These are phyloP conservation scores for Lagenidium sp. DNA, from an alignment of 352 stramenopile genomes.

Conservation along the genomic window DNA sequence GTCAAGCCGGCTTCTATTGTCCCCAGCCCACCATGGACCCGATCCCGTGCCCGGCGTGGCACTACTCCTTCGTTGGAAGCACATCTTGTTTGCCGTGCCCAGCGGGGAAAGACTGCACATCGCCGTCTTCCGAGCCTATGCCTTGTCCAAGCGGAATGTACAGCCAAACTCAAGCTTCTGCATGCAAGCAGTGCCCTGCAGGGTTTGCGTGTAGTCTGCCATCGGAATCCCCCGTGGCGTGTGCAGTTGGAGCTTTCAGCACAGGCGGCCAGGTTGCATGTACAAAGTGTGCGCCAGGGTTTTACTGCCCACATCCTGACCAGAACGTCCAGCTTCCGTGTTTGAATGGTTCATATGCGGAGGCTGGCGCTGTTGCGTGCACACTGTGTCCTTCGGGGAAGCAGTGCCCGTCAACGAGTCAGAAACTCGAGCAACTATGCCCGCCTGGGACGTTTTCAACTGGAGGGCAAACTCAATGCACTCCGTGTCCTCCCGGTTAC, in stretches of 20 bases:
- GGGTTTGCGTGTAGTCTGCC: slow-evolving; percentile 26
- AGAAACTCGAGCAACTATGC: slow-evolving; percentile 33
- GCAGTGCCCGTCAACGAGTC: slow-evolving; percentile 36
- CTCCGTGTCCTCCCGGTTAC: slow-evolving; percentile 30
- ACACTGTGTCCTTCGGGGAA: slow-evolving; percentile 41
- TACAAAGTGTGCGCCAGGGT: slow-evolving; percentile 40
- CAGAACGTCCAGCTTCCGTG: slow-evolving; percentile 39
- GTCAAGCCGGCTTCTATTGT: slow-evolving; percentile 31
- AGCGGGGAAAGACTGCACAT: slow-evolving; percentile 41
- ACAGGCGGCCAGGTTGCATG: slow-evolving; percentile 33
- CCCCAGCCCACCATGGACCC: slow-evolving; percentile 29
- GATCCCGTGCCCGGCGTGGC: slow-evolving; percentile 22
- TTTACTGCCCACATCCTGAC: slow-evolving; percentile 41
- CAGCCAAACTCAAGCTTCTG: slow-evolving; percentile 21
- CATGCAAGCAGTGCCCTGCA: slow-evolving; percentile 30
- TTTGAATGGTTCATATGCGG: slow-evolving; percentile 31
- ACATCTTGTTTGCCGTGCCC: slow-evolving; percentile 32
- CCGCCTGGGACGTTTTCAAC: slow-evolving; percentile 49
- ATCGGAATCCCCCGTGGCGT: slow-evolving; percentile 21
- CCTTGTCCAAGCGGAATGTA: slow-evolving; percentile 34
- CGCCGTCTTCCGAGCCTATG: slow-evolving; percentile 17
- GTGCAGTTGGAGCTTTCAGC: slow-evolving; percentile 42
- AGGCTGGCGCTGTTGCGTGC: slow-evolving; percentile 32
- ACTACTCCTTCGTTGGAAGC: slow-evolving; percentile 31
- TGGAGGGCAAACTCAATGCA: slow-evolving; percentile 35